These are phyloP conservation scores for Globisporangium canariense DNA, from an alignment of 352 stramenopile species.

Conservation along the genomic window DNA sequence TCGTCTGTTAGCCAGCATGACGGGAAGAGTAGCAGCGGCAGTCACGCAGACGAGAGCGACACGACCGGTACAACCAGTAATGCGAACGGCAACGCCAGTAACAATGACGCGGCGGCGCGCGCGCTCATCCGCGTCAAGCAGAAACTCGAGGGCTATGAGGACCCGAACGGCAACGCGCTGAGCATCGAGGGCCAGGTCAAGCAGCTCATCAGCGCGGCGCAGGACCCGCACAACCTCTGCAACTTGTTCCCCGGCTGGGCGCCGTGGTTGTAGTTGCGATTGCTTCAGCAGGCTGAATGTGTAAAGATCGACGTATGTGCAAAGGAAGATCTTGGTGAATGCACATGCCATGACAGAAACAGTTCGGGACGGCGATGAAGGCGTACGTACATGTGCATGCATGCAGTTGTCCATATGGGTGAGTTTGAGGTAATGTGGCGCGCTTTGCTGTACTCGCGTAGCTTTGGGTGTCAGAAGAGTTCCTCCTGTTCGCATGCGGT, in stretches of 20 bases:
- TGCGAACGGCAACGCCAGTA: slow-evolving; percentile 9
- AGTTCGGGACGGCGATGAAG: too few species aligned
- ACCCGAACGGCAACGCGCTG: slow-evolving; percentile 94
- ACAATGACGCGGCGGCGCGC: slow-evolving; percentile 89
- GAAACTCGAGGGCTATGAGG: slow-evolving; percentile 98
- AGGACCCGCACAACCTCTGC: slow-evolving; percentile 95
- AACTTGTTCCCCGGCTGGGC: slow-evolving; percentile 95
- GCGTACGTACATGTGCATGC: too few species aligned
- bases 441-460: too few species aligned
- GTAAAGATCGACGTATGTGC: too few species aligned
- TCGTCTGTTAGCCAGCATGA: slow-evolving; percentile 11
- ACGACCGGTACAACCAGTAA: neutral
- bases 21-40: slow-evolving; percentile 10
- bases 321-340: neutral
- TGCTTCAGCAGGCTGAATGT: neutral
- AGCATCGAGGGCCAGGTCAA: slow-evolving; percentile 98
- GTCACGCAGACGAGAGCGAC: slow-evolving; percentile 19
- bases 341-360: too few species aligned
- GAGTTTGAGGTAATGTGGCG: too few species aligned
- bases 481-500: too few species aligned
- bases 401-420: too few species aligned
- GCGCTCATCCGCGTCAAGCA: slow-evolving; percentile 96
- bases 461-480: too few species aligned
- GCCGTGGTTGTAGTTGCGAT: slow-evolving; percentile 87
- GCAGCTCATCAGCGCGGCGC: slow-evolving; percentile 95